Base-by-base conservation (phyloP, 495 filamentous ascomycete genomes). In the Xylaria scruposa region DNA sequence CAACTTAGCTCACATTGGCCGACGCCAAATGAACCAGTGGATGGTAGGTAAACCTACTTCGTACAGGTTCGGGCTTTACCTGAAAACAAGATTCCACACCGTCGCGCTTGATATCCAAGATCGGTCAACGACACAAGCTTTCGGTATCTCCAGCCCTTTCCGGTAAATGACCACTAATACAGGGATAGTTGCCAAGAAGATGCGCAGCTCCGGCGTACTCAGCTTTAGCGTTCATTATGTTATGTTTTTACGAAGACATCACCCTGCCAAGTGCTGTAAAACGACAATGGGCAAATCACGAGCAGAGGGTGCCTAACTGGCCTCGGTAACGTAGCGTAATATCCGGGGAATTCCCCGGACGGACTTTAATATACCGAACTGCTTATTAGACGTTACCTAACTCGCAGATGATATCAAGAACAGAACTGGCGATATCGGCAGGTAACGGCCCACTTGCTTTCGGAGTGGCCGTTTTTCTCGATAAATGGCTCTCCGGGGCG, bases 131-230 rank as follows among this genome's bases (percentile, higher is more conserved):
- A 26, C 10, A 65, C 21, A 65, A 47, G 62, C 62, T 65, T 49
- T 65, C 62, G 26, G 42, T 65, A 8, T n/a, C 26, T 26, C 26
- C 12, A 47, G 42, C 62, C 42, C 21, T n/a, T 47, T 33, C 17
- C 4, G 29, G 62, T 0, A 49, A 31, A n/a, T 33, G 42, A 65
- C 12, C 40, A 46, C 42, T 3, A 38, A 8, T 3, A 40, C 33
- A 60, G 31, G 58, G 58, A 38, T 38, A 21, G 12, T 60, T 15
- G 58, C 59, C 59, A 62, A 62, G 59, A 64, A 12, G 61, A 38
- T 44, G 21, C 4, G 38, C 10, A 17, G 17, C 29, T 17, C 60
- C 4, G 26, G 38, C 4, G 62, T 47, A 0, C 6, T 60, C 33
- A 19, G 33, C 58, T 60, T 40, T 40, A 60, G 31, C 38, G 58